These are phyloP conservation scores for Phyllosticta paracitricarpa DNA, from an alignment of 2,329 filamentous ascomycete genomes.

Conservation along the genomic window DNA sequence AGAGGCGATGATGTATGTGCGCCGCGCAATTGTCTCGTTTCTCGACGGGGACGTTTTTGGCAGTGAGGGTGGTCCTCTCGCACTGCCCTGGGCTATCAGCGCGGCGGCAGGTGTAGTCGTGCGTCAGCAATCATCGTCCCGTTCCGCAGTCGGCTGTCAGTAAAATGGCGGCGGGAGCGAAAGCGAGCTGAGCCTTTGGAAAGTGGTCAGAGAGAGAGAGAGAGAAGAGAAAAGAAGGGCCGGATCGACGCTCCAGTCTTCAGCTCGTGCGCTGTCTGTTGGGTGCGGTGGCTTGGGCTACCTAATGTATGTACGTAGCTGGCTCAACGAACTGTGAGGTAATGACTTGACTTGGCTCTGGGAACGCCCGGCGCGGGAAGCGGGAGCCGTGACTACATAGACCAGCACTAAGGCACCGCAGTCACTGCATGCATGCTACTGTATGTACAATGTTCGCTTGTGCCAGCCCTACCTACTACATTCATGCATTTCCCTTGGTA, in stretches of 20 bases:
- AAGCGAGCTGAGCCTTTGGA: neutral
- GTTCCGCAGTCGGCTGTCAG: neutral
- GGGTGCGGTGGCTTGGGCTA: neutral
- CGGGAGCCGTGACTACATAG: neutral
- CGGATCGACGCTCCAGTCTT: neutral
- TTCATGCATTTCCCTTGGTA: neutral
- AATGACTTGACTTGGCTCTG: neutral
- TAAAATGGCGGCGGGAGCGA: neutral
- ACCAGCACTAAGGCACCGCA: neutral
- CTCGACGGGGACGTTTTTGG: neutral
- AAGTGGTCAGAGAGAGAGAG: neutral
- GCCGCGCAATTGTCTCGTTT: constrained; percentile 8
- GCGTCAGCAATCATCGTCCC: constrained; percentile 3
- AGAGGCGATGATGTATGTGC: neutral
- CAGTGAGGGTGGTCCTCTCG: neutral
- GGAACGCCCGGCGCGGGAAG: neutral
- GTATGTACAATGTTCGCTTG: neutral
- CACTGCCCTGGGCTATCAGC: constrained; percentile 6
- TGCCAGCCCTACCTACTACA: neutral
- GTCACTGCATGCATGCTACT: neutral
- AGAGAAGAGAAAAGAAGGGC: neutral
- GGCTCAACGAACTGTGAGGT: neutral
- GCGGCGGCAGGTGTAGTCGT: neutral
- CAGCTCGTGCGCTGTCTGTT: neutral
- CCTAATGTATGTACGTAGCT: no score